Evolutionary conservation across 129 eudicot genomes (phyloP).

Genomic region (Ambrosia artemisiifolia): DNA sequence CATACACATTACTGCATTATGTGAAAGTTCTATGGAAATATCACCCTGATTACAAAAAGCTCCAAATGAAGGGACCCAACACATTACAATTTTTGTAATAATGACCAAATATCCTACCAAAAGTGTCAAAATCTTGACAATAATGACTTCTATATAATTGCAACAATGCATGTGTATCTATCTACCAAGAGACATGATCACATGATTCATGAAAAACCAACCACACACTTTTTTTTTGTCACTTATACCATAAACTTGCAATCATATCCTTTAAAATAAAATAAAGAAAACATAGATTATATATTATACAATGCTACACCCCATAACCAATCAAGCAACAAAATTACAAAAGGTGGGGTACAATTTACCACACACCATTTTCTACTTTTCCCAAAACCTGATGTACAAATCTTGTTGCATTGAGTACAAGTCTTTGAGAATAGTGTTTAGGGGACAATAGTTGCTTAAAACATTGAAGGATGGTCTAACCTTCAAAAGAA

Average conservation of each 20-base stretch:
- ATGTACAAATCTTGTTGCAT: constrained; percentile 22
- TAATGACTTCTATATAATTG: neutral
- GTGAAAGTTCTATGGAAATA: neutral
- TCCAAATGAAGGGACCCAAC: neutral
- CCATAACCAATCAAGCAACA: constrained; percentile 27
- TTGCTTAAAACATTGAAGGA: too few relatives aligned
- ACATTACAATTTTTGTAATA: neutral
- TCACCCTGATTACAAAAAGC: neutral
- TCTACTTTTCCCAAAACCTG: constrained; percentile 17
- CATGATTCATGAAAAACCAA: constrained; percentile 27
- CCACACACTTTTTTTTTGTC: constrained; percentile 8
- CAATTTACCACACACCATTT: constrained; percentile 36
- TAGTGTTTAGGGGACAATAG: constrained; percentile 12
- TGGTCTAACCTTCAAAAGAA: constrained; percentile 27
- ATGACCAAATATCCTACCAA: neutral
- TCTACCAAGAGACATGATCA: constrained; percentile 21
- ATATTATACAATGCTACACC: constrained; percentile 30
- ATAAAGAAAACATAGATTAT: constrained; percentile 22
- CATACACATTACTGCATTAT: neutral
- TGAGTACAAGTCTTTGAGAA: constrained; percentile 3
- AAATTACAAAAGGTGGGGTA: constrained; percentile 34
- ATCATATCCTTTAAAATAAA: constrained; percentile 12
- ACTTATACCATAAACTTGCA: constrained; percentile 13
- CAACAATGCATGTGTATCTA: neutral
- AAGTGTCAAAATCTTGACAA: constrained; percentile 5